Evolutionary conservation across 768 basidiomycete genomes (phyloP).

Genomic region (Amanita thiersii): DNA sequence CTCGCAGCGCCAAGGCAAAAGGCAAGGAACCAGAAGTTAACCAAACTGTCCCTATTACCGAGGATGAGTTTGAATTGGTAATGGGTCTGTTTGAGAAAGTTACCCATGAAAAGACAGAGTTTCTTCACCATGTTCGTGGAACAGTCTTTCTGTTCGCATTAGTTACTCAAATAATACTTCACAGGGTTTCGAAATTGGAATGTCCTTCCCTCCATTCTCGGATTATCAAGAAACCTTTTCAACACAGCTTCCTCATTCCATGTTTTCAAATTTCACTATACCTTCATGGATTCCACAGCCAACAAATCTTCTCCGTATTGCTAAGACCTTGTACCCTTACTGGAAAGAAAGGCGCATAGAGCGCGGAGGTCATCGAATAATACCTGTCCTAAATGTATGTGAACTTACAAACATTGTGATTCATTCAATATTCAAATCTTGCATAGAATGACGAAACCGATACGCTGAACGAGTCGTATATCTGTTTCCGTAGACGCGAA

Average conservation of each 20-base stretch:
- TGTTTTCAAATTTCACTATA: constrained; percentile 60
- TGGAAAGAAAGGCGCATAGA: constrained; percentile 84
- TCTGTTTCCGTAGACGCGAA: constrained; percentile 95
- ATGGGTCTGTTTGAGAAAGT: constrained; percentile 93
- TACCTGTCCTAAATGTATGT: too few relatives aligned
- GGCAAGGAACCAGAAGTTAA: constrained; percentile 74
- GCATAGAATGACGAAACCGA: constrained; percentile 83
- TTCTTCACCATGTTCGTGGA: constrained; percentile 52
- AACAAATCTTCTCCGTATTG: constrained; percentile 53
- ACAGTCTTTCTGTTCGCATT: not conserved
- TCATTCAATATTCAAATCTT: constrained; percentile 4
- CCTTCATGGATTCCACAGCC: constrained; percentile 68
- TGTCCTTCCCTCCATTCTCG: constrained; percentile 62
- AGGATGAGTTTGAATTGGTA: constrained; percentile 91
- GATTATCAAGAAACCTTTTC: constrained; percentile 68
- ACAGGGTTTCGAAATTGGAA: constrained; percentile 56
- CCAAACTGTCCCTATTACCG: constrained; percentile 59
- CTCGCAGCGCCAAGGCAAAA: constrained; percentile 75
- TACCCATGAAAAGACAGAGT: constrained; percentile 81
- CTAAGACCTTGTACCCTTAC: constrained; percentile 80
- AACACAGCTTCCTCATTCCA: constrained; percentile 49
- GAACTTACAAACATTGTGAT: too few relatives aligned
- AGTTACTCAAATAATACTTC: constrained; percentile 4
- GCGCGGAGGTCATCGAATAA: constrained; percentile 76
- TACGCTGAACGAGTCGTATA: constrained; percentile 82